Conservation (phyloP, 371 early-diverging fungal species). For the Mortierella sp. region DNA sequence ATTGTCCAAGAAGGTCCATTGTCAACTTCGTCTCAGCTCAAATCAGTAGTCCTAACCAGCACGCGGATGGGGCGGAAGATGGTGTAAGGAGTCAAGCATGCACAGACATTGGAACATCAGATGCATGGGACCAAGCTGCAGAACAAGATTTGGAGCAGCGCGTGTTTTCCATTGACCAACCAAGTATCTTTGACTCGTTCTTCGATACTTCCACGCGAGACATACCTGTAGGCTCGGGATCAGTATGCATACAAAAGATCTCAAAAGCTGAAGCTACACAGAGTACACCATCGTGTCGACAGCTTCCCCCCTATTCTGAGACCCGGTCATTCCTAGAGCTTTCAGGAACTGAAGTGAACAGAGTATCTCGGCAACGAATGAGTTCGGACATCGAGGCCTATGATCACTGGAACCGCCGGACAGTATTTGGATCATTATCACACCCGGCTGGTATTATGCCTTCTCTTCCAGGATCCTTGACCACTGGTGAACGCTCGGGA, state of each 20-base stretch:
- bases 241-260: too few relatives aligned
- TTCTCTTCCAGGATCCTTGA: background rate
- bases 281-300: too few relatives aligned
- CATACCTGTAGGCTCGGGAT: too few relatives aligned
- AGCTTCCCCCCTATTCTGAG: too few relatives aligned
- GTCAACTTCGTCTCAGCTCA: background rate
- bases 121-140: conserved; percentile 18
- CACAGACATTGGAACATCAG: background rate
- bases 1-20: too few relatives aligned
- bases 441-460: conserved; percentile 1
- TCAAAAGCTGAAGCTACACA: too few relatives aligned
- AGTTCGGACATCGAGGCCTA: background rate
- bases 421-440: conserved; percentile 14
- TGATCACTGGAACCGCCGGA: conserved; percentile 1
- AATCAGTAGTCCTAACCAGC: background rate
- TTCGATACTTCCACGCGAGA: background rate
- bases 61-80: too few relatives aligned
- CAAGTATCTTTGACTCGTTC: conserved; percentile 24
- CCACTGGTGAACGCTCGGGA: background rate
- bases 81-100: too few relatives aligned
- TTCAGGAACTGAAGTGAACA: background rate
- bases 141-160: conserved; percentile 29
- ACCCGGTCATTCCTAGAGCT: conserved; percentile 2
- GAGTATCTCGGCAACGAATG: background rate
- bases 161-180: conserved; percentile 15